phyloP scores from a whole-genome alignment of 2,329 filamentous ascomycete genomes.

The Sporothrix globosa region DNA sequence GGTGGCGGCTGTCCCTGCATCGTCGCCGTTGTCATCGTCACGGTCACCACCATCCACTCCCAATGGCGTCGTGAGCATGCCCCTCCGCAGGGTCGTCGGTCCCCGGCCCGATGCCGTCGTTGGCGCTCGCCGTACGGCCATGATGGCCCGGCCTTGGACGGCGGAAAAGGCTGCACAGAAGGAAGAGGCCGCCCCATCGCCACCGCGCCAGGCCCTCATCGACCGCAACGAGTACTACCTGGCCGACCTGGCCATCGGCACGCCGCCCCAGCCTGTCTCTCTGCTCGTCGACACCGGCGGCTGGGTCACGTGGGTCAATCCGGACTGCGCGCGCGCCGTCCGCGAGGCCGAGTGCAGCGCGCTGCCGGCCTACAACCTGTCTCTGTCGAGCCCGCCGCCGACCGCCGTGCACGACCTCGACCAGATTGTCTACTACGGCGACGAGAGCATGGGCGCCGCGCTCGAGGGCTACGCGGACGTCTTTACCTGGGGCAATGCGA shows the following conservation, averaged over 20 bases:
- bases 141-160: background rate
- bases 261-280: slow-evolving; percentile 27
- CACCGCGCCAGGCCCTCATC: slow-evolving; percentile 16
- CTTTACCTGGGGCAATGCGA: slow-evolving; percentile 26
- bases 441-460: background rate
- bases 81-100: slow-evolving; percentile 6
- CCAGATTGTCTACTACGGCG: slow-evolving; percentile 26
- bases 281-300: slow-evolving; percentile 29
- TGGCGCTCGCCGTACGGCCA: background rate
- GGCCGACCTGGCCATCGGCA: slow-evolving; percentile 30
- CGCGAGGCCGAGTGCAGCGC: slow-evolving; percentile 8
- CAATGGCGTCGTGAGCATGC: slow-evolving; percentile 43
- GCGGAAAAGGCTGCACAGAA: background rate
- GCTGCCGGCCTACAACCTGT: slow-evolving; percentile 18
- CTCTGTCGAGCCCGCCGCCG: slow-evolving; percentile 21
- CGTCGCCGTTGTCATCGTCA: too few relatives aligned
- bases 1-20: slow-evolving; percentile 1
- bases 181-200: background rate
- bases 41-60: slow-evolving; percentile 38
- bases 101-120: background rate
- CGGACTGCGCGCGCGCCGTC: slow-evolving; percentile 10
- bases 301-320: slow-evolving; percentile 31
- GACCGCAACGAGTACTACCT: slow-evolving; percentile 31
- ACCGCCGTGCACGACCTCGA: slow-evolving; percentile 22
- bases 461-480: slow-evolving; percentile 28